phyloP scores from a whole-genome alignment of 768 basidiomycete species.

The Ramaria rubella region DNA sequence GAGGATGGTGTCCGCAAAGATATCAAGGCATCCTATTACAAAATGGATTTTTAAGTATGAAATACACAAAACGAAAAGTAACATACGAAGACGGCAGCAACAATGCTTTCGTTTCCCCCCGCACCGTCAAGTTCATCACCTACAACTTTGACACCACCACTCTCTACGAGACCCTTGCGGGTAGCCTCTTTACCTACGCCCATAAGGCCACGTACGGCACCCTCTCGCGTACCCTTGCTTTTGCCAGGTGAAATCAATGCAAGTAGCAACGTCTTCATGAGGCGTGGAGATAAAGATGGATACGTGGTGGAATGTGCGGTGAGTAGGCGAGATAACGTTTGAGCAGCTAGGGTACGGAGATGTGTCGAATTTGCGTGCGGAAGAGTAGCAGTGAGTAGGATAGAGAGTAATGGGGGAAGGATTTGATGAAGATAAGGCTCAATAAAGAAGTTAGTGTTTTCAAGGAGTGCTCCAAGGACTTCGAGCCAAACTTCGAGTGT shows the following conservation, averaged over 20 bases:
- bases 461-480: slow-evolving; percentile 75
- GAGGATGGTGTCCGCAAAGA: slow-evolving; percentile 53
- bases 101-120: slow-evolving; percentile 39
- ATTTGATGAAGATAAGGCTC: slow-evolving; percentile 98
- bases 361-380: slow-evolving; percentile 63
- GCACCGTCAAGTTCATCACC: slow-evolving; percentile 52
- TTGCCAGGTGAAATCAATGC: slow-evolving; percentile 72
- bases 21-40: slow-evolving; percentile 50
- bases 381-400: slow-evolving; percentile 80
- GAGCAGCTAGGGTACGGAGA: slow-evolving; percentile 74
- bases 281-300: slow-evolving; percentile 77
- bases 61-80: background rate
- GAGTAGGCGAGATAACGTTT: slow-evolving; percentile 76
- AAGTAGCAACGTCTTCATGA: slow-evolving; percentile 89
- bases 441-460: slow-evolving; percentile 84
- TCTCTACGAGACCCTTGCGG: slow-evolving; percentile 73
- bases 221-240: slow-evolving; percentile 77
- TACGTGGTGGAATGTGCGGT: slow-evolving; percentile 84
- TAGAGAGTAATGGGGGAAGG: slow-evolving; percentile 86
- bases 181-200: slow-evolving; percentile 84
- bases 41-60: background rate
- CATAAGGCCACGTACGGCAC: slow-evolving; percentile 81
- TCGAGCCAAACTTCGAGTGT: slow-evolving; percentile 78
- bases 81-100: slow-evolving; percentile 57
- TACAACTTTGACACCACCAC: slow-evolving; percentile 70